Conservation (phyloP, 1,139 yeast species). For the Yamadazyma diddensiae region DNA sequence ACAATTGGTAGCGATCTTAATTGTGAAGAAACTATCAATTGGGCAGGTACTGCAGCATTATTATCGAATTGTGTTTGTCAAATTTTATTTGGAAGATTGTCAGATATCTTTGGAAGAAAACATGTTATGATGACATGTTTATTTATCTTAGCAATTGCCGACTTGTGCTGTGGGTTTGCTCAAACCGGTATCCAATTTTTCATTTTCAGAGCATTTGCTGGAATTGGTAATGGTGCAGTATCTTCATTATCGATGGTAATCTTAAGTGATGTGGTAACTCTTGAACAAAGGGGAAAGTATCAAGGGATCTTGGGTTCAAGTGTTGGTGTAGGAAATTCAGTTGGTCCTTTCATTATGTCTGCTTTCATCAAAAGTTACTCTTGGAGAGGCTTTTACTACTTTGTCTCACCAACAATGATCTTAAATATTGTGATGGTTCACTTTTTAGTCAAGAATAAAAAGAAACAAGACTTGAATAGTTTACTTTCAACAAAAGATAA, state of each 20-base stretch:
- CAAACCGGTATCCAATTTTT: conserved; percentile 36
- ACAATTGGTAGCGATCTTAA: conserved; percentile 33
- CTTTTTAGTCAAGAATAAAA: conserved; percentile 21
- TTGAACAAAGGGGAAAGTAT: conserved; percentile 40
- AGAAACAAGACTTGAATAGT: conserved; percentile 16
- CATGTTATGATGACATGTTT: conserved; percentile 31
- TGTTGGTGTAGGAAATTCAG: conserved; percentile 44
- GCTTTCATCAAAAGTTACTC: conserved; percentile 38
- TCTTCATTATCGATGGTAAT: conserved; percentile 41
- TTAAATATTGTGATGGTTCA: conserved; percentile 21
- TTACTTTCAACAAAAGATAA: conserved; percentile 28
- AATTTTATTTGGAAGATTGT: conserved; percentile 41
- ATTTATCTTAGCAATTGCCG: conserved; percentile 30
- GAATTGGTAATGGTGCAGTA: conserved; percentile 43
- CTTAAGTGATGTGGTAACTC: conserved; percentile 41
- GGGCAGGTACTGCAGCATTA: conserved; percentile 52
- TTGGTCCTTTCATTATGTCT: conserved; percentile 55
- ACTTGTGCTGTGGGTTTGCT: conserved; percentile 43
- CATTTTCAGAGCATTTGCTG: conserved; percentile 42
- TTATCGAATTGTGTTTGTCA: conserved; percentile 46
- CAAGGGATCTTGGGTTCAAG: conserved; percentile 47
- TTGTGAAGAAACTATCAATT: conserved; percentile 39
- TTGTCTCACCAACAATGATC: conserved; percentile 39
- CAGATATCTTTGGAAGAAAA: conserved; percentile 45
- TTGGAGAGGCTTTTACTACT: conserved; percentile 51